Conservation (phyloP, 257 asterid genomes). For the Nicotiana sylvestris region DNA sequence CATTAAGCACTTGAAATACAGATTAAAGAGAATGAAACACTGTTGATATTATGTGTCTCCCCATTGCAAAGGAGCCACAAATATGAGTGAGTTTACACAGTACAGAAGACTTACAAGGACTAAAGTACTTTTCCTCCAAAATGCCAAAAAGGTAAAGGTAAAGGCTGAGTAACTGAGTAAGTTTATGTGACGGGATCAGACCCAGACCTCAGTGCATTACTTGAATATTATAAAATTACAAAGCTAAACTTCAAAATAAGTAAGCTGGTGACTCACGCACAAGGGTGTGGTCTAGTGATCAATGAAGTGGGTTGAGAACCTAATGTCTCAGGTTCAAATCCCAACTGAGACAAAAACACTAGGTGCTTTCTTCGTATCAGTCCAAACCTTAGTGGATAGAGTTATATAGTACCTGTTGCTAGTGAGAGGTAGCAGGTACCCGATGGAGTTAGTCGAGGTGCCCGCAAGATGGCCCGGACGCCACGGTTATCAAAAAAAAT, state of each 20-base stretch:
- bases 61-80: neutral
- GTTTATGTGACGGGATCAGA: neutral
- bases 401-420: too few relatives aligned
- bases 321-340: too few relatives aligned
- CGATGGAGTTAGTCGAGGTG: too few relatives aligned
- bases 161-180: neutral
- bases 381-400: too few relatives aligned
- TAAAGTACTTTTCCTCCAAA: neutral
- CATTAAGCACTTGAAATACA: neutral
- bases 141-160: neutral
- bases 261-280: neutral
- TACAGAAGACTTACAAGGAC: neutral
- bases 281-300: too few relatives aligned
- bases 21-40: neutral
- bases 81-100: neutral
- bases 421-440: too few relatives aligned
- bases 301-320: too few relatives aligned
- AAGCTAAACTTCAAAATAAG: conserved; percentile 1
- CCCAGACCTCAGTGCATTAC: neutral
- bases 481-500: neutral
- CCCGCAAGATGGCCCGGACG: too few relatives aligned
- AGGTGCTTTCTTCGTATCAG: too few relatives aligned
- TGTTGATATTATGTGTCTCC: neutral
- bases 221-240: neutral
- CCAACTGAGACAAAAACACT: too few relatives aligned